These are phyloP conservation scores for Russula olivacea DNA, from an alignment of 768 basidiomycete genomes.

Conservation along the genomic window DNA sequence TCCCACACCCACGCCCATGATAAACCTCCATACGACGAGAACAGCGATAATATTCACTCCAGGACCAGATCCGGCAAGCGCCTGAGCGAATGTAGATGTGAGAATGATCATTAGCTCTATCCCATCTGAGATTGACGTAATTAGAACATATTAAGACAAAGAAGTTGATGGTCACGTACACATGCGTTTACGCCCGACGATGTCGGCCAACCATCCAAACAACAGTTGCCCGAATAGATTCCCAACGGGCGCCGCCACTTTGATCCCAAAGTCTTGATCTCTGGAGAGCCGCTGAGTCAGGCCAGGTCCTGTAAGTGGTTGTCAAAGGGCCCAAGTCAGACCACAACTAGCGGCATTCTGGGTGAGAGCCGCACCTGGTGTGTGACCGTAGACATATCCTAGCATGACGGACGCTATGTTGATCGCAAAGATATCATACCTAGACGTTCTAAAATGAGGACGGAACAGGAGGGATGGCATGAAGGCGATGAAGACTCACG, in stretches of 20 bases:
- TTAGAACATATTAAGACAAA: neutral
- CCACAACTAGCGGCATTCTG: neutral
- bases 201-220: constrained; percentile 42
- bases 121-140: constrained; percentile 41
- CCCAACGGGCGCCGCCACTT: constrained; percentile 39
- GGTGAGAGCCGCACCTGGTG: constrained; percentile 1
- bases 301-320: neutral
- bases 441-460: constrained; percentile 23
- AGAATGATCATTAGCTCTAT: constrained; percentile 78
- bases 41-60: constrained; percentile 69
- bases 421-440: constrained; percentile 86
- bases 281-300: neutral
- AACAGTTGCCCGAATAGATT: constrained; percentile 39
- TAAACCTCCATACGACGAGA: constrained; percentile 79
- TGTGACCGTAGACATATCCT: constrained; percentile 65
- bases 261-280: constrained; percentile 35
- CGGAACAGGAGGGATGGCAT: neutral
- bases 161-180: constrained; percentile 37
- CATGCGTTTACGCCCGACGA: constrained; percentile 47
- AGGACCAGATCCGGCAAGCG: constrained; percentile 62
- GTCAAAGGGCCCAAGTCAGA: neutral
- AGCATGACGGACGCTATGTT: constrained; percentile 80
- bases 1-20: constrained; percentile 78
- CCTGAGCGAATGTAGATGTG: constrained; percentile 70
- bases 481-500: constrained; percentile 36